phyloP scores from a whole-genome alignment of 2,329 filamentous ascomycete species.

The Hymenoscyphus occultus region DNA sequence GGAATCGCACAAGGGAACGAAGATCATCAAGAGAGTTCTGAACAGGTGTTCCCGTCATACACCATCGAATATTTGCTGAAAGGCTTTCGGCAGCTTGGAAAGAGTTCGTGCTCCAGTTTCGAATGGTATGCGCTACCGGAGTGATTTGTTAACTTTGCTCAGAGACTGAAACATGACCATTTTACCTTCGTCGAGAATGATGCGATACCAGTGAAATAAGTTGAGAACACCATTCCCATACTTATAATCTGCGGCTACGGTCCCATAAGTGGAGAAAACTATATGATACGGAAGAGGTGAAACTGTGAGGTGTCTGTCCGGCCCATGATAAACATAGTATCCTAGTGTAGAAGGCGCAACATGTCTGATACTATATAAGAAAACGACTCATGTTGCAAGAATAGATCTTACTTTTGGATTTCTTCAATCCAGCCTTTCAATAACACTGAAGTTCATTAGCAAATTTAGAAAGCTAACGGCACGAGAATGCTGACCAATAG shows the following conservation, averaged over 20 bases:
- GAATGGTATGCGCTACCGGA: constrained; percentile 47
- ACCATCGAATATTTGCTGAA: constrained; percentile 41
- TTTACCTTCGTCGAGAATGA: constrained; percentile 47
- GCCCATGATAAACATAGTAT: constrained; percentile 39
- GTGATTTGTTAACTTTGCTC: too few species aligned
- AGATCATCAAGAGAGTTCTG: constrained; percentile 36
- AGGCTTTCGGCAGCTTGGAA: constrained; percentile 45
- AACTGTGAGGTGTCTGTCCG: constrained; percentile 23
- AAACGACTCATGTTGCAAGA: neutral
- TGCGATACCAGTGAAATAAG: constrained; percentile 42
- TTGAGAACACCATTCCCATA: constrained; percentile 32
- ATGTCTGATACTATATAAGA: neutral
- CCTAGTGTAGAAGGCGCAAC: constrained; percentile 32
- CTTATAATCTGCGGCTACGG: constrained; percentile 39
- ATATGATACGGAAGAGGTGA: constrained; percentile 37
- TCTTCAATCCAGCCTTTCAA: neutral
- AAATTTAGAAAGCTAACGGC: too few species aligned
- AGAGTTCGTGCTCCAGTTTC: constrained; percentile 46
- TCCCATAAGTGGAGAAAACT: constrained; percentile 48
- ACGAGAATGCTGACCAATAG: constrained; percentile 37
- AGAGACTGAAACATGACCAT: too few species aligned
- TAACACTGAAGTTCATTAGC: neutral
- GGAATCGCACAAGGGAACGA: constrained; percentile 32
- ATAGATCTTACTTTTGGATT: neutral
- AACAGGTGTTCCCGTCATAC: constrained; percentile 32